A percentile compares a stretch with the other conserved stretches of the same genome.
phyloP scores from a whole-genome alignment of 2,329 filamentous ascomycete species.

The Pseudocercospora macadamiae region DNA sequence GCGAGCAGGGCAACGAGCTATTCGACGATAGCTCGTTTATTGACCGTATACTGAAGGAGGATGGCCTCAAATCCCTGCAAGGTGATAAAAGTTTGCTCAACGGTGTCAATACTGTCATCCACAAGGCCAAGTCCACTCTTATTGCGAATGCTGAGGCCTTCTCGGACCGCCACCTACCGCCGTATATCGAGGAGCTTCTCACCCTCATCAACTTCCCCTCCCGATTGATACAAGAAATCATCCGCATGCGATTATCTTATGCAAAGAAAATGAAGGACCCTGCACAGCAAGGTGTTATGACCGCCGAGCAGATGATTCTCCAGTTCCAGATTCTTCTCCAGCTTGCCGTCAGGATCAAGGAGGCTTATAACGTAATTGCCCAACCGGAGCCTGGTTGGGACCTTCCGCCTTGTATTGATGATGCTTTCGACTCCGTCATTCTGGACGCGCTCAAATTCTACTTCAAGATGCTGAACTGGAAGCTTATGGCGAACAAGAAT shows the following conservation, averaged over 20 bases:
- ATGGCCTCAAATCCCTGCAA: conserved; percentile 88
- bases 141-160: conserved; percentile 86
- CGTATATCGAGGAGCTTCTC: conserved; percentile 93
- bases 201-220: conserved; percentile 97
- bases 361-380: conserved; percentile 81
- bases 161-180: conserved; percentile 84
- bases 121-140: conserved; percentile 88
- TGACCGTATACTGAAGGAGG: conserved; percentile 92
- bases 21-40: conserved; percentile 92
- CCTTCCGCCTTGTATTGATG: conserved; percentile 91
- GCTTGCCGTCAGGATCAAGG: conserved; percentile 89
- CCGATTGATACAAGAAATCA: conserved; percentile 93
- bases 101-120: conserved; percentile 81
- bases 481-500: conserved; percentile 95
- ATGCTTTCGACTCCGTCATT: conserved; percentile 90
- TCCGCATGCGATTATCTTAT: conserved; percentile 86
- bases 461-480: conserved; percentile 98
- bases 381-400: conserved; percentile 92
- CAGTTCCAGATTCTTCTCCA: conserved; percentile 94
- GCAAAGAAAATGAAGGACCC: conserved; percentile 95
- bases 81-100: conserved; percentile 81
- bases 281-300: conserved; percentile 85
- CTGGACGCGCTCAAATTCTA: conserved; percentile 95
- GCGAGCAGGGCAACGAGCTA: conserved; percentile 66
- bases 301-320: conserved; percentile 96